Conservation (phyloP, 2,329 filamentous ascomycete genomes). For the Fusarium sp. region DNA sequence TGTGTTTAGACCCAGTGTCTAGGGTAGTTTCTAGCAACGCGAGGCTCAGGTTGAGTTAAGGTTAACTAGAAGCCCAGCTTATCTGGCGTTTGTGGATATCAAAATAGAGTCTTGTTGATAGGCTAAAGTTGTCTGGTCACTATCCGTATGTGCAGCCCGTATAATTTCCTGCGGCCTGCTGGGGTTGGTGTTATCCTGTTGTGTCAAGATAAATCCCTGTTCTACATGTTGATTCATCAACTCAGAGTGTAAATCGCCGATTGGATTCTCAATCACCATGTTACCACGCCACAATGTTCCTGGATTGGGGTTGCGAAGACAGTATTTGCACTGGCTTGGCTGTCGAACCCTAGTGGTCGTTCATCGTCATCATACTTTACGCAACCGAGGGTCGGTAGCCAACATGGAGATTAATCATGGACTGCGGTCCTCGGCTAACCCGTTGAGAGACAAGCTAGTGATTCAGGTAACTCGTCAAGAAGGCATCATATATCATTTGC, state of each 20-base stretch:
- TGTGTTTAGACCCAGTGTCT: background rate
- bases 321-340: background rate
- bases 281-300: background rate
- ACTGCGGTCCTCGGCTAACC: background rate
- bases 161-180: background rate
- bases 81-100: background rate
- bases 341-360: background rate
- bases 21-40: background rate
- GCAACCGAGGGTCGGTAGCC: background rate
- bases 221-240: background rate
- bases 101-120: background rate
- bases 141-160: background rate
- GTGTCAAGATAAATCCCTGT: background rate
- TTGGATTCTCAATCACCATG: background rate
- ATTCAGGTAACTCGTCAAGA: background rate
- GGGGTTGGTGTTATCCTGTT: background rate
- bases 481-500: background rate
- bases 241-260: background rate
- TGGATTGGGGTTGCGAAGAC: background rate
- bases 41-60: background rate
- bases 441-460: background rate
- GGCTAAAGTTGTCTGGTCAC: background rate
- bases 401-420: background rate
- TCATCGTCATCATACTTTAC: background rate
- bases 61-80: background rate